Percentiles rank a stretch among this genome's conserved stretches.
Conservation (phyloP, 1,284 basidiomycete genomes). For the Anthracocystis panici-leucophaei region DNA sequence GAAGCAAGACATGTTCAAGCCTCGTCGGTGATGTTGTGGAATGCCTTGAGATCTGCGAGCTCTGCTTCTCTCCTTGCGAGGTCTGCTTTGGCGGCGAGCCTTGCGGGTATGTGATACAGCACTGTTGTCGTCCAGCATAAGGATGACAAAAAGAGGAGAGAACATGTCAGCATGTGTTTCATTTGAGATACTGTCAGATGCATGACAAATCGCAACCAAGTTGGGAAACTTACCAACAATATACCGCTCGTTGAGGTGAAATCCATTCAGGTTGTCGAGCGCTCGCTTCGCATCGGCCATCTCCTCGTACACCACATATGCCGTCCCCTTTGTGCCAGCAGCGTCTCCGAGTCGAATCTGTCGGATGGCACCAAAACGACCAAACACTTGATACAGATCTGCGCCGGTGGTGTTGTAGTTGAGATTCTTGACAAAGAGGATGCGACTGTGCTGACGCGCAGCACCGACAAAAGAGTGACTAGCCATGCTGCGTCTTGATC, state of each 20-base stretch:
- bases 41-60: constrained; percentile 85
- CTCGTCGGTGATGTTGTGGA: constrained; percentile 72
- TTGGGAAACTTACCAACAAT: constrained; percentile 72
- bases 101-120: constrained; percentile 95
- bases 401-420: constrained; percentile 92
- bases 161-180: background rate
- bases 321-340: constrained; percentile 90
- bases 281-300: constrained; percentile 81
- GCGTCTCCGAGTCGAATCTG: constrained; percentile 94
- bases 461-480: constrained; percentile 31
- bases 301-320: constrained; percentile 79
- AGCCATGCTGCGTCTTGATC: constrained; percentile 35
- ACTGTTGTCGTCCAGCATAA: constrained; percentile 72
- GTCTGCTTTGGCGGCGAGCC: constrained; percentile 89
- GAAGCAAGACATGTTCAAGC: background rate
- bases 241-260: constrained; percentile 97
- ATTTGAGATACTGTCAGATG: too few relatives aligned
- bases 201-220: too few relatives aligned
- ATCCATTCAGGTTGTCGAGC: constrained; percentile 94
- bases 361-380: constrained; percentile 94
- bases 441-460: constrained; percentile 59
- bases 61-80: constrained; percentile 91
- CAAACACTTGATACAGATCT: constrained; percentile 96
- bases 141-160: background rate
- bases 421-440: constrained; percentile 75